phyloP scores from a whole-genome alignment of 345 rosid species.

The Heritiera fomes region DNA sequence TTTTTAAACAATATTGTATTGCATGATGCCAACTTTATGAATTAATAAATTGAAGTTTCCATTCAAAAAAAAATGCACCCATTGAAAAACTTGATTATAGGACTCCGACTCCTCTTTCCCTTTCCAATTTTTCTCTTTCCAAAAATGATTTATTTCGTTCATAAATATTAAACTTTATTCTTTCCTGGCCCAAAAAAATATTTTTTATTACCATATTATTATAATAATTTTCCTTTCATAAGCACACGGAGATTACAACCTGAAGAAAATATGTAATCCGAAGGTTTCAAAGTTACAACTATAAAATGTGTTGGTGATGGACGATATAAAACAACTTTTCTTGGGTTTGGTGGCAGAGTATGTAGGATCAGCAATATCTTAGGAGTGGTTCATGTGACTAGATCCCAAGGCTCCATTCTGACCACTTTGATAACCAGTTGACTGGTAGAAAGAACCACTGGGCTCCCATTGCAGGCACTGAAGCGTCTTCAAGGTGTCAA shows the following conservation, averaged over 20 bases:
- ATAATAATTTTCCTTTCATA: background rate
- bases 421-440: slow-evolving; percentile 51
- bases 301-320: slow-evolving; percentile 83
- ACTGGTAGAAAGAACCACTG: slow-evolving; percentile 79
- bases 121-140: too few species aligned
- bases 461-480: slow-evolving; percentile 99
- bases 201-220: background rate
- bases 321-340: slow-evolving; percentile 82
- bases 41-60: too few species aligned
- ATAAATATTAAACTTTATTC: background rate
- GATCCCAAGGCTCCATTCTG: slow-evolving; percentile 61
- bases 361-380: slow-evolving; percentile 70
- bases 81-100: too few species aligned
- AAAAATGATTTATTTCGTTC: background rate
- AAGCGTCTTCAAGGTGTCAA: slow-evolving; percentile 70
- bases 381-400: slow-evolving; percentile 54
- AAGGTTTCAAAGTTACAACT: slow-evolving; percentile 62
- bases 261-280: background rate
- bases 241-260: background rate
- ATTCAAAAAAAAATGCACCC: too few species aligned
- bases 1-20: too few species aligned
- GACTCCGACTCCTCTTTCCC: too few species aligned
- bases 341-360: slow-evolving; percentile 84
- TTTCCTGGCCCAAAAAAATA: background rate
- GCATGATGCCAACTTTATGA: too few species aligned